phyloP scores from a whole-genome alignment of 1,139 yeast genomes.

The Pichia sp. region DNA sequence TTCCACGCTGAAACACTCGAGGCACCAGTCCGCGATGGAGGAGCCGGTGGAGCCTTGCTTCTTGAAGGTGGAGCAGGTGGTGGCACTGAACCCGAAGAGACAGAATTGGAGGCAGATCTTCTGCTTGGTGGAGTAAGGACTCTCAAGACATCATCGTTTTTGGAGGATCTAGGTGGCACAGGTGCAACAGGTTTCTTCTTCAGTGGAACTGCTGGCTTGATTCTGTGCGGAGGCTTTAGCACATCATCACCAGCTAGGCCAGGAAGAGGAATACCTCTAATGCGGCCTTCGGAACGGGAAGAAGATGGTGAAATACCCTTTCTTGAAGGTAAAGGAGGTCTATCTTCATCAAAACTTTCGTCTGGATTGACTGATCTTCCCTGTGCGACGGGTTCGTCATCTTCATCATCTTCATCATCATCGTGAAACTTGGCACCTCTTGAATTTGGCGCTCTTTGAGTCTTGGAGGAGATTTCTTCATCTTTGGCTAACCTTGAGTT shows the following conservation, averaged over 20 bases:
- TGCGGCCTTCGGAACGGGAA: not conserved
- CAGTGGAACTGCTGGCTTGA: slow-evolving; percentile 4
- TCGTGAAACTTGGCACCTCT: not conserved
- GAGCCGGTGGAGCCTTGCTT: slow-evolving; percentile 18
- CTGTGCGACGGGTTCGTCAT: not conserved
- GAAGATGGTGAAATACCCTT: not conserved
- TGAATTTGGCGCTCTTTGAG: not conserved
- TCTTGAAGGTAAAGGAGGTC: slow-evolving; percentile 13
- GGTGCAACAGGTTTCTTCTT: not conserved
- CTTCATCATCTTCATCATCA: not conserved
- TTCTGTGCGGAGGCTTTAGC: slow-evolving; percentile 6
- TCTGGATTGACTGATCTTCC: slow-evolving; percentile 1
- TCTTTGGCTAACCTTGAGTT: not conserved
- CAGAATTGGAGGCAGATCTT: slow-evolving; percentile 2
- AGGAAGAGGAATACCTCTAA: slow-evolving; percentile 8
- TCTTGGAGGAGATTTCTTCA: slow-evolving; percentile 1
- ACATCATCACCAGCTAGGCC: slow-evolving; percentile 6
- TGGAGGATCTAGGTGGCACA: not conserved
- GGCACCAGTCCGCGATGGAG: slow-evolving; percentile 10
- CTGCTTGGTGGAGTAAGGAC: slow-evolving; percentile 9
- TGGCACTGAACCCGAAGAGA: slow-evolving; percentile 6
- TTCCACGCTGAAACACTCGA: slow-evolving; percentile 15
- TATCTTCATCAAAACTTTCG: slow-evolving; percentile 13
- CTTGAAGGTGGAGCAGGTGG: slow-evolving; percentile 16
- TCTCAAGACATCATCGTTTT: not conserved